Base-by-base conservation (phyloP, 768 basidiomycete species). In the Boletellus sp. region DNA sequence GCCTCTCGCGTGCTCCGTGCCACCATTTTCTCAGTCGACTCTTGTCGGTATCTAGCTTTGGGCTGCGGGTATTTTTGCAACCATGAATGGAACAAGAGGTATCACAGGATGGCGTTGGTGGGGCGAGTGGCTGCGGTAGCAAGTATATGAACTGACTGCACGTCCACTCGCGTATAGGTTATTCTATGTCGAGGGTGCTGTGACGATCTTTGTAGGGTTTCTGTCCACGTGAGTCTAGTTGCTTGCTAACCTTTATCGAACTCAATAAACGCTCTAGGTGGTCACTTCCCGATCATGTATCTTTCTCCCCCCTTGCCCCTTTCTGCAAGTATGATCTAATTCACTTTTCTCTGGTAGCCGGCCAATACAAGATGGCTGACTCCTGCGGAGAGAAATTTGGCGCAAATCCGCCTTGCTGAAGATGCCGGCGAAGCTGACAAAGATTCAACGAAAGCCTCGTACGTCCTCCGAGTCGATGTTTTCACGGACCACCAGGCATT, bases 101-200 rank as follows among this genome's bases (percentile, higher is more conserved):
- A 82, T 85, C 42, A 65, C 80, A 26, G 85, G 80, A 20, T 90
- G 87, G 87, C 64, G 83, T 72, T 89, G 81, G 83, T 81, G 50
- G 43, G 72, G 51, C 13, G 3, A 8, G 10, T 15, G 1, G 7
- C 20, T 39, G 11, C 22, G 24, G 23, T 32, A 13, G 17, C 13
- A 19, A 34, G 20, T 42, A 17, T 41, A 26, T 36, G 38, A 31
- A 45, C 32, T 45, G 22, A 48, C 33, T 38, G 22, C 34, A 46
- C 20, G 12, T 2, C 19, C 19, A 35, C 40, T 40, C n/a, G 34
- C 20, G 34, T 13, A 1, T 47, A 85, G 86, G 86, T 60, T 88
- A 42, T 88, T 88, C 63, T 84, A 77, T 59, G 83, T 86, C 42
- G 86, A 84, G 68, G 85, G 87, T 8, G 69, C 78, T 1, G 73